phyloP scores from a whole-genome alignment of 2,329 filamentous ascomycete species.

The Cercospora sp. region DNA sequence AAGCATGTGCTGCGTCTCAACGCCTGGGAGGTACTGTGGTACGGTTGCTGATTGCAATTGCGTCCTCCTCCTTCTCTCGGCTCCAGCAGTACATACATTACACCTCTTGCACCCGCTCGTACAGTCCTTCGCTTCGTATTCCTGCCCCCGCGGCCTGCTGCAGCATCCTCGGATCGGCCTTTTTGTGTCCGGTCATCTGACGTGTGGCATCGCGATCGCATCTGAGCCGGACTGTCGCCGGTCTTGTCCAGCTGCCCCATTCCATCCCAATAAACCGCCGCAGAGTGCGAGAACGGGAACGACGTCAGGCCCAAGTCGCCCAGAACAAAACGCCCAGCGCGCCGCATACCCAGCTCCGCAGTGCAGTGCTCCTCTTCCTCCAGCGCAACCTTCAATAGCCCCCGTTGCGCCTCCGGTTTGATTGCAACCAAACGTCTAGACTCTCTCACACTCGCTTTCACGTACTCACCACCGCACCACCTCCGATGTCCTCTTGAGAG shows the following conservation, averaged over 20 bases:
- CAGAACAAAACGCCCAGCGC: neutral
- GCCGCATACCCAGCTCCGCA: neutral
- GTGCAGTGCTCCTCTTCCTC: neutral
- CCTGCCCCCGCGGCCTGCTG: neutral
- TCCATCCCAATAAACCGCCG: neutral
- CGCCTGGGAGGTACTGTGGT: neutral
- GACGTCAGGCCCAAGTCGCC: neutral
- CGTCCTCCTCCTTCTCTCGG: neutral
- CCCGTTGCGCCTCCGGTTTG: neutral
- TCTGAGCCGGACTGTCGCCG: slow-evolving; percentile 1
- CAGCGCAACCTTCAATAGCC: neutral
- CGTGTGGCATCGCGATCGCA: slow-evolving; percentile 2
- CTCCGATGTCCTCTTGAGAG: neutral
- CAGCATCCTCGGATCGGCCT: neutral
- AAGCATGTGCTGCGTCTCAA: neutral
- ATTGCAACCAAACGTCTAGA: neutral
- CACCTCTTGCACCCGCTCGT: neutral
- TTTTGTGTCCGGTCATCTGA: neutral
- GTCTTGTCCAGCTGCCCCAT: neutral
- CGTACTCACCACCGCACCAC: neutral
- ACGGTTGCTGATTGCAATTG: neutral
- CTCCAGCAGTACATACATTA: neutral
- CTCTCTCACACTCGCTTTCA: neutral
- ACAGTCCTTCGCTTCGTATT: neutral
- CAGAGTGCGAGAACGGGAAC: slow-evolving; percentile 2